phyloP scores from a whole-genome alignment of 2,329 filamentous ascomycete genomes.

The Talaromyces rugulosus region DNA sequence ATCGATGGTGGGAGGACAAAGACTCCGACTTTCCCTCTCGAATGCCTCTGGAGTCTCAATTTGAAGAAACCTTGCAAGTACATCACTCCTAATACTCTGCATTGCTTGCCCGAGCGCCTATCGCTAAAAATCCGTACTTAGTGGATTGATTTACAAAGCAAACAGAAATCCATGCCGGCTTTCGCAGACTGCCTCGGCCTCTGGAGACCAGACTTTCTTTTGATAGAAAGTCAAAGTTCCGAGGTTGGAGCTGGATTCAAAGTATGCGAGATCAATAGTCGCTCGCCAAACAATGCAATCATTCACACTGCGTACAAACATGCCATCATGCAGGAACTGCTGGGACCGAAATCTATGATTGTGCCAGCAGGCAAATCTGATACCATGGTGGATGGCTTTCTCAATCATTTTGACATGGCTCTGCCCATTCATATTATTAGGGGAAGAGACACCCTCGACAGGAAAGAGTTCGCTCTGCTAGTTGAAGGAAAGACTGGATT shows the following conservation, averaged over 20 bases:
- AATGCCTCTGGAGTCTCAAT: too few species aligned
- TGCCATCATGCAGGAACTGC: neutral
- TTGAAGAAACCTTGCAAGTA: too few species aligned
- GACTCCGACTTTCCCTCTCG: too few species aligned
- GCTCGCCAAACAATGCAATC: constrained; percentile 19
- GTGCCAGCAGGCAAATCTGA: neutral
- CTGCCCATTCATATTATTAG: constrained; percentile 34
- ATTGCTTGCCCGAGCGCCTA: too few species aligned
- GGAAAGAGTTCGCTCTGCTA: neutral
- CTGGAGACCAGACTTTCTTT: constrained; percentile 24
- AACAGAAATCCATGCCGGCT: neutral
- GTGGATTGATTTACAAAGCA: neutral
- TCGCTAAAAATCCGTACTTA: neutral
- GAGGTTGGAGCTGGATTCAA: neutral
- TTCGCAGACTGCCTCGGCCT: constrained; percentile 13
- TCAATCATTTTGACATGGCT: constrained; percentile 26
- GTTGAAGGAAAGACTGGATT: neutral
- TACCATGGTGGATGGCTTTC: constrained; percentile 22
- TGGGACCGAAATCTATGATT: neutral
- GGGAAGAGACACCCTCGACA: constrained; percentile 35
- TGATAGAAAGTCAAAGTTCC: neutral
- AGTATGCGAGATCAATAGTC: constrained; percentile 23
- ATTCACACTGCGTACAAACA: constrained; percentile 6
- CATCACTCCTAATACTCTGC: constrained; percentile 18
- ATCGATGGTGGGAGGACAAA: too few species aligned